Evolutionary conservation across 2,329 filamentous ascomycete genomes (phyloP), one percentile per base, ranked within the genome.

Genomic region (Monilinia polystroma): DNA sequence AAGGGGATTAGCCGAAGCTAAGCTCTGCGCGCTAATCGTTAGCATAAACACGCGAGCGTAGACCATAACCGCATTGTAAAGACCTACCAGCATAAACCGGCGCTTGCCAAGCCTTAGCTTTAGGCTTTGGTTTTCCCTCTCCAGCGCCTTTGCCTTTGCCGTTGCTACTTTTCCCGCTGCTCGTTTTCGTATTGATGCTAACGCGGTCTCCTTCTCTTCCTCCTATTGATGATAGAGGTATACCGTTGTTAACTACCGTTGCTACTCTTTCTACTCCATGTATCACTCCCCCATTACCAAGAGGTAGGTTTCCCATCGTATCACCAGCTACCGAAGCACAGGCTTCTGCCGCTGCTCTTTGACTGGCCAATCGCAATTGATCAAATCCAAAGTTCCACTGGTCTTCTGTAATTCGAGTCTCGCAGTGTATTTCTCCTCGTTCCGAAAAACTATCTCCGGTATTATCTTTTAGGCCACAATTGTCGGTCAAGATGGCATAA

Each of bases 401-500:
- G 2, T 55, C 64, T 43, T 71, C 69, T 0, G 51, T 52, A 5
- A 66, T 59, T 18, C 68, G 58, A 4, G 65, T 63, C 54, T 72
- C 71, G 64, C 74, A 75, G 53, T 75, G 73, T n/a, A 75, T 72
- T n/a, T 67, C 56, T 11, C 63, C 55, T 16, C 60, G 23, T 14
- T 57, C 56, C 8, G 54, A 63, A 18, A 53, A 47, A 8, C 8
- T 32, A 3, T 23, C 60, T n/a, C 35, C 35, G 16, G 23, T 12
- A 10, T 43, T 12, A 14, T 53, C 66, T 12, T 68, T 69, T 10
- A 75, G 41, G 1, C 71, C 72, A 56, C 70, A 73, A 43, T 70
- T 66, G 23, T 74, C 69, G 1, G 79, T 82, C 49, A 87, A 74
- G 67, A 87, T 81, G 69, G 80, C 77, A 73, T 85, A 84, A 58